Conservation (phyloP, 2,329 filamentous ascomycete genomes). For the Pseudogymnoascus pannorum region DNA sequence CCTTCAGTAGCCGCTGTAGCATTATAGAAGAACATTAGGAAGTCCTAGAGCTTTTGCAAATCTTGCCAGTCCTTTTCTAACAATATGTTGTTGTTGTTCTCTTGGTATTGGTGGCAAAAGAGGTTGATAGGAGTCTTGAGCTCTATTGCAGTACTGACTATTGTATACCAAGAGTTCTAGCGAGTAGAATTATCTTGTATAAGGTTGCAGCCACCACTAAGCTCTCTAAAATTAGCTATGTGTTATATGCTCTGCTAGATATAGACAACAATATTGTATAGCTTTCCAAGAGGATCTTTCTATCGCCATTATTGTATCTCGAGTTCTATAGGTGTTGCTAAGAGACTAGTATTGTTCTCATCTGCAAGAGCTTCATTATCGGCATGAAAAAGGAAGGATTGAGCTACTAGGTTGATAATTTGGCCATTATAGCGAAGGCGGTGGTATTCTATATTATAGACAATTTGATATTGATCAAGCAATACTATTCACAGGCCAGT, state of each 20-base stretch:
- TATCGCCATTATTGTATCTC: neutral
- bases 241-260: neutral
- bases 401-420: neutral
- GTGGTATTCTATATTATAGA: neutral
- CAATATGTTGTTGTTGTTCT: too few relatives aligned
- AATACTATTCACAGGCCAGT: neutral
- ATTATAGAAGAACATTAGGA: too few relatives aligned
- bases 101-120: too few relatives aligned
- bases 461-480: neutral
- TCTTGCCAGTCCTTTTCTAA: too few relatives aligned
- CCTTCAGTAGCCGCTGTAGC: neutral
- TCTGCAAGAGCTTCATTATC: neutral
- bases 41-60: too few relatives aligned
- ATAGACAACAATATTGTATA: slow-evolving; percentile 1
- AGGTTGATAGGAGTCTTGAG: too few relatives aligned
- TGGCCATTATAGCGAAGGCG: neutral
- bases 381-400: neutral
- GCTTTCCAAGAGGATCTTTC: neutral
- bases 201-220: neutral
- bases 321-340: neutral
- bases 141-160: too few relatives aligned
- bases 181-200: too few relatives aligned
- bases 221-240: neutral
- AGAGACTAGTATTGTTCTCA: neutral
- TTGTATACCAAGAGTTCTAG: too few relatives aligned